These are phyloP conservation scores for Polyporus arcularius DNA, from an alignment of 768 basidiomycete species.

Conservation along the genomic window DNA sequence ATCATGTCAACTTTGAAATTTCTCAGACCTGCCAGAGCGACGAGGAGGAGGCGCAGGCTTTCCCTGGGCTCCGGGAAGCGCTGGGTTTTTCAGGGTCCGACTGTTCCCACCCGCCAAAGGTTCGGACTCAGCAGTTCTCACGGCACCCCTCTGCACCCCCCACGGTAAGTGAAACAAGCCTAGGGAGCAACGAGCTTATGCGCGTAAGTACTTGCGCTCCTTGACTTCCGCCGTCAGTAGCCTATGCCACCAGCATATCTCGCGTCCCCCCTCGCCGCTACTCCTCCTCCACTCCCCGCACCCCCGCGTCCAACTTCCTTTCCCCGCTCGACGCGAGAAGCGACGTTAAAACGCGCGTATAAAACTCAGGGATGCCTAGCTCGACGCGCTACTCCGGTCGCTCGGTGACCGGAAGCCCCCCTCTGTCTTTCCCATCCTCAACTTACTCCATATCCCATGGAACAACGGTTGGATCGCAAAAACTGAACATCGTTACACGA, in stretches of 20 bases:
- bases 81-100: too few species aligned
- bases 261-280: background rate
- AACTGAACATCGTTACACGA: slow-evolving; percentile 70
- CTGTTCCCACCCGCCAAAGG: too few species aligned
- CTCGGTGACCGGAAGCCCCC: slow-evolving; percentile 30
- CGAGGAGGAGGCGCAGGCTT: too few species aligned
- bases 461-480: slow-evolving; percentile 35
- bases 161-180: too few species aligned
- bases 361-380: slow-evolving; percentile 8
- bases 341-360: slow-evolving; percentile 15
- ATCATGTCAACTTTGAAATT: too few species aligned
- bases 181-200: background rate
- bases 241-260: slow-evolving; percentile 16
- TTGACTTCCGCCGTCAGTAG: background rate
- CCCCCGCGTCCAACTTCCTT: background rate
- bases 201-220: background rate
- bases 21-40: too few species aligned
- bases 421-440: slow-evolving; percentile 24
- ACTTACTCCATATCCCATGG: slow-evolving; percentile 21
- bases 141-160: too few species aligned
- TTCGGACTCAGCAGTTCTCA: too few species aligned
- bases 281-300: background rate
- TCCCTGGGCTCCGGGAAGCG: too few species aligned
- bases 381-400: slow-evolving; percentile 29
- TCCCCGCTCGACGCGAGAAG: slow-evolving; percentile 5